Base-by-base conservation (phyloP, 257 asterid genomes). In the Asclepias syriaca region DNA sequence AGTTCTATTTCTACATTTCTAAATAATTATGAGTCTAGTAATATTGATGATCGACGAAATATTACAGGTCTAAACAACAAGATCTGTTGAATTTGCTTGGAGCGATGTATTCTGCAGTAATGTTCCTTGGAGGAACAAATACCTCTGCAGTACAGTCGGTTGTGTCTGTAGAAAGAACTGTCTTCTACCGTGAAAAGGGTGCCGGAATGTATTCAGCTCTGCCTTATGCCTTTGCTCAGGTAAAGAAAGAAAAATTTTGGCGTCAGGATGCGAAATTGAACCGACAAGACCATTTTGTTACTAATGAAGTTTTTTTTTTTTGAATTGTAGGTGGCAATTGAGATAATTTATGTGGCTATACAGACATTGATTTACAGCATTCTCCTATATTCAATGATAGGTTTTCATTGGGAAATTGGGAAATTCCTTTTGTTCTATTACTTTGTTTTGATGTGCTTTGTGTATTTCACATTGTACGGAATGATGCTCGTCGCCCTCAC, bases 401-500 rank as follows among this genome's bases (percentile, higher is more conserved):
- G 97, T 39, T 91, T 91, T 79, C 75, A 84, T 2, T 88, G 96
- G 92, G 63, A 63, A 1, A 83, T 76, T 0, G 84, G 71, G 11
- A 85, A 80, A 65, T 88, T 89, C 87, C 85, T 89, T 51, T 81
- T 85, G 82, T 91, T 91, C 89, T 90, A 90, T 58, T 91, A 79
- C 81, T 91, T 76, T 40, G 87, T 91, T 3, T 84, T 83, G 61
- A 91, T 91, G 97, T 87, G 96, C 68, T 91, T 91, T 58, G 70
- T 89, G 69, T 91, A 88, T 84, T 91, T 91, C 92, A 84, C 97
- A 6, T 22, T 79, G 12, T 91, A 85, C 45, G 96, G 96, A 2
- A 91, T 88, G 96, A 89, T 89, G 96, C 93, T 88, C 56, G 96
- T 88, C 0, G 87, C 97, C 1, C 93, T 90, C 87, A 90, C 96